Evolutionary conservation across 2,329 filamentous ascomycete species (phyloP), one percentile per base, ranked within the genome.

Genomic region (Diaporthe citri): DNA sequence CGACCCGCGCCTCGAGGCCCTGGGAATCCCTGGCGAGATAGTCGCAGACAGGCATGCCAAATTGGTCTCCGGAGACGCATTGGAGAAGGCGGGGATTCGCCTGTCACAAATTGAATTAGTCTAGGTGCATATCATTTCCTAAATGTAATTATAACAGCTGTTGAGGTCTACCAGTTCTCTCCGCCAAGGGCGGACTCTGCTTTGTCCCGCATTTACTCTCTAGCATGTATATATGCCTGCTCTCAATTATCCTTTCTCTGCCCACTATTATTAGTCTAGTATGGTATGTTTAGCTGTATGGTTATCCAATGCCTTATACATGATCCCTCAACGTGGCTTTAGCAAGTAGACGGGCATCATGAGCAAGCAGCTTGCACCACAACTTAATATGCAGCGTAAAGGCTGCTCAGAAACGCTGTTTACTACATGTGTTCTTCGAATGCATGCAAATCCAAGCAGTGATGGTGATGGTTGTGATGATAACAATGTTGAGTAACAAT

Each of bases 1-100:
- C 22, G 66, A 69, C 9, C 66, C 66, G 1, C 66, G 66, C 8
- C 17, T 43, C 0, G 34, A 41, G 7, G 66, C 66, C 5, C 34
- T 69, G 13, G 66, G 66, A 1, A 31, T 69, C 15, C 34, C 34
- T 28, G 4, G 2, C 36, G 4, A 28, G 25, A 15, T 39, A 12
- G 12, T 6, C 7, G 17, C 2, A 7, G 2, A 28, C 4, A 15
- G 34, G 43, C 0, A 1, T 39, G 22, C 31, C 48, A 1, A 3
- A 1, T 7, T 1, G 0, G 4, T 55, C 34, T 17, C 13, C 36
- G 17, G 22, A 39, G 48, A 55, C 5, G 12, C 6, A 10, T 22
- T 69, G 48, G 48, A 56, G 4, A 43, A 41, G n/a, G 66, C 34
- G 6, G 66, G 66, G 20, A 28, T 43, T 17, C 48, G 8, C 17